Base-by-base conservation (phyloP, 805 yeast genomes). In the Schwanniomyces vanrijiae region DNA sequence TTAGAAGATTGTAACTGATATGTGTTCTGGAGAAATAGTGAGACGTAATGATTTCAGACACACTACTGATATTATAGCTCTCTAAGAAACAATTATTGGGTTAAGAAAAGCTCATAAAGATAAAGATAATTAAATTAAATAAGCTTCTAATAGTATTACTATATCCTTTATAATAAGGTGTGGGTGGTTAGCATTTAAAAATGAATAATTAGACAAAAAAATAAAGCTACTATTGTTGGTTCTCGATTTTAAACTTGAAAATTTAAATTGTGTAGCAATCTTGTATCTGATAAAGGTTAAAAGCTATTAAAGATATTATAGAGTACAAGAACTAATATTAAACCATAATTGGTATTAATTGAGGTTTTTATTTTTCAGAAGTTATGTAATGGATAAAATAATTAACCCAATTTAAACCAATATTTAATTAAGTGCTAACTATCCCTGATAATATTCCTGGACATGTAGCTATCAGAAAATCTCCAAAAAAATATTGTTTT, bases 61-160 rank as follows among this genome's bases (percentile, higher is more conserved):
- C 51, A 63, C 72, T 38, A 63, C 70, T n/a, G 77, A 72, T 50
- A 76, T 68, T 1, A 48, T 72, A 29, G 71, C 76, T n/a, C 73
- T 73, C 6, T 72, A 68, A 48, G 73, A 72, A 51, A 75, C 73
- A 2, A 43, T 71, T 9, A 56, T 50, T 22, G 54, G 72, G 44
- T 58, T 72, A 39, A 54, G 53, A 45, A 50, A 60, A 37, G 59
- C 66, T 8, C 56, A 57, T 21, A 43, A 31, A 1, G 72, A 68
- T 8, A 72, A 69, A 52, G 62, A 55, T 26, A 47, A 57, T 5
- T 5, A 8, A 8, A 8, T 22, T 22, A 22, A 22, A 22, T 5
- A 22, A 22, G 25, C 25, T 22, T 22, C 8, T 22, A 22, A 22
- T 22, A 22, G 8, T 22, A 8, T 22, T 8, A 8, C 25, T 22